Conservation (phyloP, 257 asterid species). For the Marsdenia floribunda region DNA sequence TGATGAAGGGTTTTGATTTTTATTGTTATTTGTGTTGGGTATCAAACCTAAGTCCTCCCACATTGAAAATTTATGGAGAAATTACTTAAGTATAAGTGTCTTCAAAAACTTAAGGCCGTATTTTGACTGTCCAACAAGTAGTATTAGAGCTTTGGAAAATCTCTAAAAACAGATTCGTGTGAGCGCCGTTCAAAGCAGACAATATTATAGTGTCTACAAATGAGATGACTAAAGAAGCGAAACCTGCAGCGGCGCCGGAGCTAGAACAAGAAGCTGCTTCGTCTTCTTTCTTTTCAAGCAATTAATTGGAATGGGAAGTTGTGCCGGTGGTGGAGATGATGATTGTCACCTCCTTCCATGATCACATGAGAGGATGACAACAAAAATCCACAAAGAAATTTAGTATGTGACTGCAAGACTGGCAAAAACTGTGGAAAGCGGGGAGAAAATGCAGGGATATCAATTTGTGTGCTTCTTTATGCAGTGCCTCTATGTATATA, state of each 20-base stretch:
- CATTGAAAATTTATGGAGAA: no score
- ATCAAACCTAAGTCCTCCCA: no score
- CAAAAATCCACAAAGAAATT: background rate
- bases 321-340: slow-evolving; percentile 60
- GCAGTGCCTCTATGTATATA: background rate
- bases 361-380: slow-evolving; percentile 40
- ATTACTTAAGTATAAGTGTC: no score
- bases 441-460: background rate
- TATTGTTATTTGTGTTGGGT: no score
- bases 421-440: slow-evolving; percentile 13
- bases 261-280: slow-evolving; percentile 31
- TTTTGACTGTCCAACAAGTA: no score
- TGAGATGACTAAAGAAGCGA: slow-evolving; percentile 35
- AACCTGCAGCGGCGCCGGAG: slow-evolving; percentile 20
- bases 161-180: no score
- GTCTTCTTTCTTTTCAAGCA: slow-evolving; percentile 75
- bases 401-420: slow-evolving; percentile 14
- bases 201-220: no score
- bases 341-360: slow-evolving; percentile 89
- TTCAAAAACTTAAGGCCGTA: no score
- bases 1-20: slow-evolving; percentile 32
- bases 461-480: background rate
- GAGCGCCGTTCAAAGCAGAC: no score
- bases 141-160: no score
- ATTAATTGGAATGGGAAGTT: slow-evolving; percentile 82